phyloP scores from a whole-genome alignment of 2,329 filamentous ascomycete species.

The Calonectria pseudoreteaudii region DNA sequence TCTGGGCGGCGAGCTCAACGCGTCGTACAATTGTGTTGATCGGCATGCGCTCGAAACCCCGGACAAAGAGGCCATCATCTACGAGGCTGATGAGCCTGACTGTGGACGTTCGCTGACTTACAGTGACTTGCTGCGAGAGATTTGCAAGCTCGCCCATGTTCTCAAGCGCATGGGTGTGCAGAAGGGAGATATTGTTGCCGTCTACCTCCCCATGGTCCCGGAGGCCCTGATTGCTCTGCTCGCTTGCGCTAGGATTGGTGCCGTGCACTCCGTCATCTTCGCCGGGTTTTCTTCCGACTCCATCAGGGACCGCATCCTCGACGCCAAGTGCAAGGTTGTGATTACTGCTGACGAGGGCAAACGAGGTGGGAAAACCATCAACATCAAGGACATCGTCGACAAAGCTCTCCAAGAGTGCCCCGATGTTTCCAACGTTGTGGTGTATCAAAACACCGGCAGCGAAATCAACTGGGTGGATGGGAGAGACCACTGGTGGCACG shows the following conservation, averaged over 20 bases:
- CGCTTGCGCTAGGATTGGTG: slow-evolving; percentile 88
- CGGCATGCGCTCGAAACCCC: slow-evolving; percentile 92
- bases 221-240: slow-evolving; percentile 84
- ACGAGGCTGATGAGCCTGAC: slow-evolving; percentile 92
- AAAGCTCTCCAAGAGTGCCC: slow-evolving; percentile 86
- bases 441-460: slow-evolving; percentile 90
- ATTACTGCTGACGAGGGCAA: slow-evolving; percentile 95
- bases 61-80: slow-evolving; percentile 91
- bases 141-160: slow-evolving; percentile 83
- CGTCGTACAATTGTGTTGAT: slow-evolving; percentile 95
- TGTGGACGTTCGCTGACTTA: slow-evolving; percentile 88
- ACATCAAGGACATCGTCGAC: slow-evolving; percentile 96
- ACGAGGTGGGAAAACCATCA: slow-evolving; percentile 91
- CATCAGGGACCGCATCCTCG: slow-evolving; percentile 87
- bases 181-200: slow-evolving; percentile 93
- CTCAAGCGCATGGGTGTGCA: slow-evolving; percentile 92
- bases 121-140: slow-evolving; percentile 87
- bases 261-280: slow-evolving; percentile 94
- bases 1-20: slow-evolving; percentile 87
- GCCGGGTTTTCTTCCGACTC: slow-evolving; percentile 95
- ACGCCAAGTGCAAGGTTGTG: slow-evolving; percentile 87
- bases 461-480: slow-evolving; percentile 87
- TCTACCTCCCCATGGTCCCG: slow-evolving; percentile 97
- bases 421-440: slow-evolving; percentile 81
- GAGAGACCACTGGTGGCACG: slow-evolving; percentile 94